Base-by-base conservation (phyloP, 192 early-diverging fungal species). In the Oehlia diaphana region DNA sequence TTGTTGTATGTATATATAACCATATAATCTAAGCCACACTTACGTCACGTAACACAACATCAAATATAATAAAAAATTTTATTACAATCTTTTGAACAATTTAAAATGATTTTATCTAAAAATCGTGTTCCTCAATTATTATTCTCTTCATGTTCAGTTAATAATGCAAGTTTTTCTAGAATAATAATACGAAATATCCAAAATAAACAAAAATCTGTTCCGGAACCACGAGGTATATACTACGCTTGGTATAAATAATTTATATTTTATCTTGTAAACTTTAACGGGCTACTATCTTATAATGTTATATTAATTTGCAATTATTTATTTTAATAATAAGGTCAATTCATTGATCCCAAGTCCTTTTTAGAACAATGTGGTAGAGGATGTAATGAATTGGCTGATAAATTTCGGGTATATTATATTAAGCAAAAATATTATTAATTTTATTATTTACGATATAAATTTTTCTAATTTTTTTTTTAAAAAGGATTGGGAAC, bases 401-500 rank as follows among this genome's bases (percentile, higher is more conserved):
- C 76, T 35, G 76, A 78, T 68, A 78, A 78, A 69, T 78, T 78
- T 44, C 63, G 61, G 31, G 76, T 68, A 65, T 28, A 37, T 44
- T 19, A 44, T 53, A 5, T 28, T 53, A 53, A 49, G 19, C 21
- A 63, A 75, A 21, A 39, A 19, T 19, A 33, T 63, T 21, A 21
- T 58, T 58, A 19, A 14, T 58, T 5, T 16, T 19, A 14, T 58
- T 58, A 58, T 2, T 58, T 6, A 16, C 50, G 19, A 58, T 42
- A 58, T 58, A 12, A 16, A 33, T 3, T 26, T 16, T 26, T 1
- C 16, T 35, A 21, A 28, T 21, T 58, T 12, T 47, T 47, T 47
- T 47, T 26, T 26, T 26, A 26, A 26, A 5, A 9, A 78, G 76
- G 63, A 64, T 69, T 93, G 92, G 92, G 87, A 91, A 16, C 86